Evolutionary conservation across 768 basidiomycete genomes (phyloP).

Genomic region (Mycena venus): DNA sequence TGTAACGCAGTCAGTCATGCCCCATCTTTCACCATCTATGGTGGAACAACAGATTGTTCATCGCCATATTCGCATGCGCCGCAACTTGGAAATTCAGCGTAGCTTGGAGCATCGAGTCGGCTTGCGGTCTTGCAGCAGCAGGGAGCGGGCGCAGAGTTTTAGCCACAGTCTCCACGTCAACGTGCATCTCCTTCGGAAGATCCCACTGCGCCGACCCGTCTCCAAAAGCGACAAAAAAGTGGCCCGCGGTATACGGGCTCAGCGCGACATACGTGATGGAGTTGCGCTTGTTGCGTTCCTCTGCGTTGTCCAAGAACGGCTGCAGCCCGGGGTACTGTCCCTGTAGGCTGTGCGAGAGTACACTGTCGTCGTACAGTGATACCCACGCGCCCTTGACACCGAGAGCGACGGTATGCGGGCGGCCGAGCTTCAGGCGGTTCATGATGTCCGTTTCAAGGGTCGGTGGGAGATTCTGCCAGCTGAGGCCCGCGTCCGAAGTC

Average conservation of each 20-base stretch:
- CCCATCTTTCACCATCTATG: background rate
- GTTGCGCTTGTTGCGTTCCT: constrained; percentile 9
- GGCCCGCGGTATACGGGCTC: constrained; percentile 10
- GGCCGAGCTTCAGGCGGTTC: constrained; percentile 19
- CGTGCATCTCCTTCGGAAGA: constrained; percentile 16
- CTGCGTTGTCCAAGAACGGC: background rate
- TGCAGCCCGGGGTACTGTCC: constrained; percentile 8
- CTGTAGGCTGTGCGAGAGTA: background rate
- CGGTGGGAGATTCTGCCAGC: constrained; percentile 21
- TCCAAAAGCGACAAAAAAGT: constrained; percentile 18
- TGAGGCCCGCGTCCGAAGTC: background rate
- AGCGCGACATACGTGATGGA: constrained; percentile 18
- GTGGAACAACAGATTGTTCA: background rate
- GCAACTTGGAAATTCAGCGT: constrained; percentile 11
- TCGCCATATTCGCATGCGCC: background rate
- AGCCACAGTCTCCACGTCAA: constrained; percentile 5
- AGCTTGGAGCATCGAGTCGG: background rate
- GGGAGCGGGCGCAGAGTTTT: constrained; percentile 2
- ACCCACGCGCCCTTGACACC: constrained; percentile 14
- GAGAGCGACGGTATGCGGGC: constrained; percentile 16
- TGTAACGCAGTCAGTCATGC: too few species aligned
- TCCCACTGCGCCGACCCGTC: constrained; percentile 9
- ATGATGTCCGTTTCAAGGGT: constrained; percentile 10
- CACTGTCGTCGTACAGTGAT: constrained; percentile 15
- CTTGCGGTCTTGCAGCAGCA: background rate